Percentiles rank a stretch among this genome's conserved stretches.
Evolutionary conservation across 1,284 basidiomycete species (phyloP).

Genomic region (Mixia osmundae): DNA sequence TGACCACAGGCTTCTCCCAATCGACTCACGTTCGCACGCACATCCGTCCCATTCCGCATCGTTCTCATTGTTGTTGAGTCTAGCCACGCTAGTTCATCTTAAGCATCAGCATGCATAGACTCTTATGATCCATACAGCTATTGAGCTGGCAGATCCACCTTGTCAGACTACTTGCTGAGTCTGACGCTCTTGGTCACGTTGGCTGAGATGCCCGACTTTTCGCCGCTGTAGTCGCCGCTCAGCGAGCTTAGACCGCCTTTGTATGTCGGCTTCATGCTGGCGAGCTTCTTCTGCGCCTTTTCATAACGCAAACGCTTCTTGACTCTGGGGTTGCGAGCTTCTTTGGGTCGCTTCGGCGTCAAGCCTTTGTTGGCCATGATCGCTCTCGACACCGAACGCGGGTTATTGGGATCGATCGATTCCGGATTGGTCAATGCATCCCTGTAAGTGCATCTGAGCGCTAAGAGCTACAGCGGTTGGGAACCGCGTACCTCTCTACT

Average conservation of each 20-base stretch:
- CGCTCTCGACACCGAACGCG: slow-evolving; percentile 60
- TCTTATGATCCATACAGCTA: too few species aligned
- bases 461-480: background rate
- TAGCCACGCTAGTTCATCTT: too few species aligned
- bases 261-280: slow-evolving; percentile 66
- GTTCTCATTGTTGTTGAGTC: too few species aligned
- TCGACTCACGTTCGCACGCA: too few species aligned
- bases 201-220: slow-evolving; percentile 52
- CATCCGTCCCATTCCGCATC: too few species aligned
- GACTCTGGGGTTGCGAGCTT: slow-evolving; percentile 75
- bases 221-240: slow-evolving; percentile 28
- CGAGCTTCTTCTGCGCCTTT: slow-evolving; percentile 72
- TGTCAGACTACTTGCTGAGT: too few species aligned
- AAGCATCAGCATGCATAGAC: too few species aligned
- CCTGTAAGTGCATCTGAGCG: slow-evolving; percentile 2
- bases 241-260: slow-evolving; percentile 45
- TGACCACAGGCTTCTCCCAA: too few species aligned
- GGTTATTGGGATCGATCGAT: slow-evolving; percentile 30
- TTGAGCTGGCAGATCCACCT: too few species aligned
- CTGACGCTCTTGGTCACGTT: slow-evolving; percentile 55
- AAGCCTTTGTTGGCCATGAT: slow-evolving; percentile 83
- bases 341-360: slow-evolving; percentile 57
- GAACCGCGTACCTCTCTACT: slow-evolving; percentile 34
- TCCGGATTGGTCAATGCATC: slow-evolving; percentile 6
- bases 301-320: slow-evolving; percentile 83